A percentile compares a stretch with the other conserved stretches of the same genome.
These are phyloP conservation scores for Acanthamoeba triangularis DNA, from an alignment of 208 protist genomes.

Conservation along the genomic window DNA sequence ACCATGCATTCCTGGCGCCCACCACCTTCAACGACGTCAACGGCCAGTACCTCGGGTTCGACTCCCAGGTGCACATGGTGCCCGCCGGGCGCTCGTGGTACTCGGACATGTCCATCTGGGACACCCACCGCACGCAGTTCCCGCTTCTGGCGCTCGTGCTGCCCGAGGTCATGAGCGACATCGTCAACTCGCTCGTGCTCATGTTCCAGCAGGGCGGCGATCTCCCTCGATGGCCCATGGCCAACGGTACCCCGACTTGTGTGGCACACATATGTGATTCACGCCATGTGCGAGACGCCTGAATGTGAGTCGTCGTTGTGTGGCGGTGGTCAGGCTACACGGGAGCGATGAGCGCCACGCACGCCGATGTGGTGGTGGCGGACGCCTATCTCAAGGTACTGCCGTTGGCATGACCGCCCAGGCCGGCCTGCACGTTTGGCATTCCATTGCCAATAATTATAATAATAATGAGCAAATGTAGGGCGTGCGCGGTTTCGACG, in stretches of 20 bases:
- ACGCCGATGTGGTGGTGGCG: slow-evolving; percentile 52
- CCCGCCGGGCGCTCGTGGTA: not conserved
- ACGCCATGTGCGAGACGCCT: not conserved
- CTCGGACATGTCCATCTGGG: slow-evolving; percentile 71
- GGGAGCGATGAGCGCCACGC: slow-evolving; percentile 46
- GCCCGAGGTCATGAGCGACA: slow-evolving; percentile 40
- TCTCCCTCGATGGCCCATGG: slow-evolving; percentile 67
- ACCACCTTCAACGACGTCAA: not conserved
- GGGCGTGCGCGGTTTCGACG: not conserved
- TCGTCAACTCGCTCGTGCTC: slow-evolving; percentile 21
- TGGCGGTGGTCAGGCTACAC: slow-evolving; percentile 17
- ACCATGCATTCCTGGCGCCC: slow-evolving; percentile 48
- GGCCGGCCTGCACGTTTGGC: not conserved
- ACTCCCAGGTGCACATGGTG: not conserved
- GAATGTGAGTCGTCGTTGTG: not conserved
- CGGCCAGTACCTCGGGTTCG: slow-evolving; percentile 31
- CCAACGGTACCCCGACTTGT: not conserved
- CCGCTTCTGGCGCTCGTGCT: slow-evolving; percentile 9
- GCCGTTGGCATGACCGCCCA: not conserved
- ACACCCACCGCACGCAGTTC: slow-evolving; percentile 54
- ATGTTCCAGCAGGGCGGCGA: slow-evolving; percentile 64
- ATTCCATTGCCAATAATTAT: not conserved
- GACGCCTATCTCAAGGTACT: slow-evolving; percentile 1
- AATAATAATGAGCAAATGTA: not conserved
- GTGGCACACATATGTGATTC: no score